Base-by-base conservation (phyloP, 192 early-diverging fungal species). In the Phycomyces blakesleeanus region DNA sequence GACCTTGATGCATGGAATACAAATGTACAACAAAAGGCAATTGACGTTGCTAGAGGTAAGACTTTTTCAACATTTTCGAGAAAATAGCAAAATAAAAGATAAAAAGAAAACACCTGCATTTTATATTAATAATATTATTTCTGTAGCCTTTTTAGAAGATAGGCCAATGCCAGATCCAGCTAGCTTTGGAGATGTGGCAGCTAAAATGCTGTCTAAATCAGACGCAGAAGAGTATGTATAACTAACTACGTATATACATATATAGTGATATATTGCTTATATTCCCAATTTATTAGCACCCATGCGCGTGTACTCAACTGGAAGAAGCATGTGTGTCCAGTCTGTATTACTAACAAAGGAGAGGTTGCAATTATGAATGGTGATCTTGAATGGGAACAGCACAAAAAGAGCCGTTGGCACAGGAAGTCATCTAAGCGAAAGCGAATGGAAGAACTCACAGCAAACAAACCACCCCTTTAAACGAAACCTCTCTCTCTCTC, bases 311-410 rank as follows among this genome's bases (percentile, higher is more conserved):
- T 84, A n/a, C 41, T 69, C 1, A 66, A 66, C 3, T 93, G 90
- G 91, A 80, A 77, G 55, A 88, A 89, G 51, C 81, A 86, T 61
- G 69, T 72, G 26, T 96, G 93, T 59, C 70, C 68, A 18, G 72
- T 91, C 0, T 96, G 93, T 62, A 84, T 75, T 22, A 78, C 67
- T 42, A 51, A 64, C 26, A 69, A 67, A 8, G 76, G 72, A 18
- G 71, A 76, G 20, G 73, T 39, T 11, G 66, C 68, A n/a, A 73
- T 71, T 57, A 79, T 94, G 21, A 87, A 92, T 61, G 93, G 93
- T n/a, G 73, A 81, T 24, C 73, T 72, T 14, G 88, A 91, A 58
- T 91, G 88, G 83, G 75, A 85, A 41, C 86, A 90, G 57, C 93
- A 96, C 58, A 51, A 88, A 9, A 70, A 66, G 18, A 89, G 86